These are phyloP conservation scores for Fusarium sp. DNA, from an alignment of 2,329 filamentous ascomycete species.

Conservation along the genomic window DNA sequence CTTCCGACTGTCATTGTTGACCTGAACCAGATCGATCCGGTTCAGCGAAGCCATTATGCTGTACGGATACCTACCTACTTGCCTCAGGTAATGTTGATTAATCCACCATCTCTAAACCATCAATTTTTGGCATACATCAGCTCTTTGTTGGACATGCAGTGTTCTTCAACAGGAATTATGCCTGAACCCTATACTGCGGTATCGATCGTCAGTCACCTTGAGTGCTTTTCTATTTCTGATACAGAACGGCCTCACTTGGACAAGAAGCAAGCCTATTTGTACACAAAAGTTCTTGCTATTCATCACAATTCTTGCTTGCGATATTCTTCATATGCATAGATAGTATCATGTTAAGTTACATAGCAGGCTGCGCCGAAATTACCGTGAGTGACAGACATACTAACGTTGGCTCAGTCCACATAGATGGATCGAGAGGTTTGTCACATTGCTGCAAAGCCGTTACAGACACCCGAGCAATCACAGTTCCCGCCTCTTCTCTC, in stretches of 20 bases:
- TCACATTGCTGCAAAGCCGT: not conserved
- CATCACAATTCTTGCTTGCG: not conserved
- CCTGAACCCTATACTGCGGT: not conserved
- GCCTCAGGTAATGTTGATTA: not conserved
- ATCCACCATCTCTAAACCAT: not conserved
- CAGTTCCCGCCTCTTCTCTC: constrained; percentile 1
- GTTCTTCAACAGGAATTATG: not conserved
- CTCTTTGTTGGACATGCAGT: not conserved
- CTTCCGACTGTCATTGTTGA: constrained; percentile 4
- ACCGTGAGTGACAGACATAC: not conserved
- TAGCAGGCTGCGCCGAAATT: not conserved
- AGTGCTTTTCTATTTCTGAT: not conserved
- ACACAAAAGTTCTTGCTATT: not conserved
- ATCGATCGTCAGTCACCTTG: not conserved
- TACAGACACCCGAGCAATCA: not conserved
- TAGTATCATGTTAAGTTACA: not conserved
- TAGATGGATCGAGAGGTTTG: not conserved
- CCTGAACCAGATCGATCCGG: not conserved
- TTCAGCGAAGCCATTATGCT: not conserved
- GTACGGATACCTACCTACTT: too few relatives aligned
- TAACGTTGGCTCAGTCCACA: not conserved
- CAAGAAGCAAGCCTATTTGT: not conserved
- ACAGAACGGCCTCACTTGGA: not conserved
- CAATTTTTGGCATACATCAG: not conserved
- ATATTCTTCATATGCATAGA: not conserved